Evolutionary conservation across 208 protist genomes (phyloP), one percentile per base, ranked within the genome.

Genomic region (Leishmania lainsoni): DNA sequence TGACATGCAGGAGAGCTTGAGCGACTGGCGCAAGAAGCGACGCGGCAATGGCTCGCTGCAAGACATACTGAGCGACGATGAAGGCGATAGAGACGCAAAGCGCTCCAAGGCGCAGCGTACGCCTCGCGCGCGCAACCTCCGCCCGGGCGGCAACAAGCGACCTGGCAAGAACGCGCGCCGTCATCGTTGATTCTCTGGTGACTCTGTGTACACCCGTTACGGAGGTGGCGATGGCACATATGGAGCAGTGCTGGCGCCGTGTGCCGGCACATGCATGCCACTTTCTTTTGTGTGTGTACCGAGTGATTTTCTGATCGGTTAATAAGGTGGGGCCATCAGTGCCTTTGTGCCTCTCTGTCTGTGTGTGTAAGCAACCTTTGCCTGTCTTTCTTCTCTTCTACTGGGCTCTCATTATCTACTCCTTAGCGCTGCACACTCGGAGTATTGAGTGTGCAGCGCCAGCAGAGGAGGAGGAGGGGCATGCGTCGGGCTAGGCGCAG

Each of bases 161-260:
- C 95, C 95, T 12, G 95, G 95, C 16, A 98, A 98, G 91, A 98
- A 97, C 74, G 90, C 93, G 35, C 92, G 95, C 68, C 85, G 83
- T 22, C 87, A 92, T 76, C 84, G 76, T 14, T 92, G 83, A 92
- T 63, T 56, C 1, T 20, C n/a, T 61, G 14, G 16, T 45, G 66
- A 22, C 49, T 77, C 39, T 75, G 48, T 45, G 17, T 45, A 48
- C 45, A 26, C 45, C 22, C 45, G 42, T 45, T 73, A 29, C 42
- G 39, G 26, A 5, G 22, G 20, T 73, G 45, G 45, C 26, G 20
- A 49, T 73, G 45, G 69, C 29, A 54, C 45, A 73, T 48, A 26
- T 26, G 69, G 26, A 48, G 66, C 70, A 42, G 70, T 75, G 48
- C 29, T 35, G 70, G 49, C 20, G 71, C 58, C 69, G 52, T 76